Evolutionary conservation across 2,329 filamentous ascomycete genomes (phyloP).

Genomic region (Sphaerulina populicola): DNA sequence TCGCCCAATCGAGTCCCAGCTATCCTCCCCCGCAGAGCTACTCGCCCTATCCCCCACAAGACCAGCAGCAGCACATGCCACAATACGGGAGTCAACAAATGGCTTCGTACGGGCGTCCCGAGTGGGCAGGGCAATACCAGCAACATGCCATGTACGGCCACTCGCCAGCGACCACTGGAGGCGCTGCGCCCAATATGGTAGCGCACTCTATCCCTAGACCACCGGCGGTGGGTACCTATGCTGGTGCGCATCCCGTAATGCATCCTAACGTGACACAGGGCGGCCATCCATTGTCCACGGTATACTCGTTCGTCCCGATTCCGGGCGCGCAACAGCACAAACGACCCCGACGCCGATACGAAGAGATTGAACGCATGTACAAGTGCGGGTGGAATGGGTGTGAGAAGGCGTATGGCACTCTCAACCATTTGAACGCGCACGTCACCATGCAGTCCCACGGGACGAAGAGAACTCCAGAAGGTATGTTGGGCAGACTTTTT

Average conservation of each 20-base stretch:
- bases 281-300: conserved; percentile 56
- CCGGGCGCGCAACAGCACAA: conserved; percentile 97
- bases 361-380: conserved; percentile 99
- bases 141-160: conserved; percentile 42
- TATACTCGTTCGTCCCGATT: conserved; percentile 96
- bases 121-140: conserved; percentile 60
- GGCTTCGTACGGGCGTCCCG: conserved; percentile 59
- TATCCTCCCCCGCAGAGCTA: conserved; percentile 74
- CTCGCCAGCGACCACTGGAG: conserved; percentile 52
- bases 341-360: conserved; percentile 81
- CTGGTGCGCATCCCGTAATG: conserved; percentile 22
- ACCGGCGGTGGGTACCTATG: conserved; percentile 49
- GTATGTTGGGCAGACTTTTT: conserved; percentile 47
- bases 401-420: conserved; percentile 94
- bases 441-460: conserved; percentile 99
- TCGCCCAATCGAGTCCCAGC: conserved; percentile 84
- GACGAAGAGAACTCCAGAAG: conserved; percentile 89
- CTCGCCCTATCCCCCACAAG: conserved; percentile 74
- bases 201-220: conserved; percentile 51
- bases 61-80: conserved; percentile 66
- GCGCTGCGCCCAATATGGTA: conserved; percentile 49
- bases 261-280: conserved; percentile 35
- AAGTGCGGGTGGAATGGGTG: conserved; percentile 98
- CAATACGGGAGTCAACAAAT: conserved; percentile 61
- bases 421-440: conserved; percentile 96